Conservation (phyloP, 1,284 basidiomycete species). For the Cryptococcus sp. region DNA sequence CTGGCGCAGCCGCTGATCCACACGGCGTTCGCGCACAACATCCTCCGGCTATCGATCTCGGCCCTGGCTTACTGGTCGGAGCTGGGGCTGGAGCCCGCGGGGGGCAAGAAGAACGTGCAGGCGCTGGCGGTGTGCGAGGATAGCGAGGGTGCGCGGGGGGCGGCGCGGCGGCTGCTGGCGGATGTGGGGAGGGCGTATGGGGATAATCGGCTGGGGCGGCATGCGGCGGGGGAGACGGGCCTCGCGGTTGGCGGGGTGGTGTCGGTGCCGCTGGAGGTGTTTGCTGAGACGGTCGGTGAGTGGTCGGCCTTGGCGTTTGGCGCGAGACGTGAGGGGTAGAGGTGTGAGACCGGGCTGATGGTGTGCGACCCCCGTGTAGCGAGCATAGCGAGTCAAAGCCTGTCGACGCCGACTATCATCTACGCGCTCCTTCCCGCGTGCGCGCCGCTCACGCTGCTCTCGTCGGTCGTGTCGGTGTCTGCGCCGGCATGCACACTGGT, state of each 20-base stretch:
- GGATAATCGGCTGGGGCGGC: conserved; percentile 10
- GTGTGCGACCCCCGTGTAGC: too few species aligned
- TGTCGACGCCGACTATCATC: neutral
- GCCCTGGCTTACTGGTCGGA: conserved; percentile 41
- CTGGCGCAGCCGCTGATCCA: conserved; percentile 19
- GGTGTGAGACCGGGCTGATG: neutral
- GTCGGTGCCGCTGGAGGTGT: neutral
- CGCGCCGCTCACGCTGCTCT: neutral
- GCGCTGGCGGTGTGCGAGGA: conserved; percentile 27
- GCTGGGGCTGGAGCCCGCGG: conserved; percentile 37
- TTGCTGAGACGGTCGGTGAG: conserved; percentile 9
- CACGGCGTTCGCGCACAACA: conserved; percentile 27
- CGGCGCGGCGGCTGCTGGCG: conserved; percentile 17
- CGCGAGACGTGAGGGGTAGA: neutral
- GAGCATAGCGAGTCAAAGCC: neutral
- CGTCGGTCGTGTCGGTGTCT: conserved; percentile 1
- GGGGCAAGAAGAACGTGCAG: conserved; percentile 36
- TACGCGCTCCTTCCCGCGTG: conserved; percentile 12
- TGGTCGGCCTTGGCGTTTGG: neutral
- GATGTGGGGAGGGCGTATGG: conserved; percentile 19
- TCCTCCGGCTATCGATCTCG: conserved; percentile 33
- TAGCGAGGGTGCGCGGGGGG: conserved; percentile 1
- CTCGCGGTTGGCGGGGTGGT: conserved; percentile 1
- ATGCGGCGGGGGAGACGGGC: neutral
- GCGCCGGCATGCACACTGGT: conserved; percentile 7